phyloP scores from a whole-genome alignment of 805 yeast species.

The Candida railenensis region DNA sequence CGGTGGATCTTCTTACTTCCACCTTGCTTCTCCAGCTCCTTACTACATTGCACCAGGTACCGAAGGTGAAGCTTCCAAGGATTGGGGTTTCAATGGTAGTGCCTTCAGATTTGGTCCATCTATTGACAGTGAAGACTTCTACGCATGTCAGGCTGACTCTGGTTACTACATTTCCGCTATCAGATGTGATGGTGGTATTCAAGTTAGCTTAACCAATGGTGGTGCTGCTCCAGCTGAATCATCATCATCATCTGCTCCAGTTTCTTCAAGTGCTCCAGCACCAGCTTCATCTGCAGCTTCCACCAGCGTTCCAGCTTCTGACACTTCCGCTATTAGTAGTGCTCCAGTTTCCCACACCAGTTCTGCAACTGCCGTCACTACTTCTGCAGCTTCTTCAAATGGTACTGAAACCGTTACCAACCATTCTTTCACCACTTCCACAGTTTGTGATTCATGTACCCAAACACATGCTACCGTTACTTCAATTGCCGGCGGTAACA shows the following conservation, averaged over 20 bases:
- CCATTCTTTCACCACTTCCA: neutral
- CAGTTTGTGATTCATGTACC: constrained; percentile 1
- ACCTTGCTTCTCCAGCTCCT: constrained; percentile 15
- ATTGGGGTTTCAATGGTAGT: constrained; percentile 25
- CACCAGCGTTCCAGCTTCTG: constrained; percentile 10
- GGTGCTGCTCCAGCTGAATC: constrained; percentile 24
- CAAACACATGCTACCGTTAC: neutral
- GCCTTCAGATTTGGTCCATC: constrained; percentile 22
- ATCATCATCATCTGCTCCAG: constrained; percentile 22
- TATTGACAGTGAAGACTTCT: constrained; percentile 17
- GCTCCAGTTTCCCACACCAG: constrained; percentile 4
- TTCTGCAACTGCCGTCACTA: neutral
- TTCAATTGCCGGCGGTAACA: constrained; percentile 17
- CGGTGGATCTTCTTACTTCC: constrained; percentile 15
- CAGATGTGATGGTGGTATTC: constrained; percentile 10
- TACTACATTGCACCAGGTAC: neutral
- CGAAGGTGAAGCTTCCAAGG: constrained; percentile 20
- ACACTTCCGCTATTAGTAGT: neutral
- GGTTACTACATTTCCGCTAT: constrained; percentile 13
- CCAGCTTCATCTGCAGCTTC: constrained; percentile 23
- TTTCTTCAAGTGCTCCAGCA: constrained; percentile 21
- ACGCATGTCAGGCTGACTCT: constrained; percentile 21
- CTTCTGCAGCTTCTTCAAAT: constrained; percentile 5
- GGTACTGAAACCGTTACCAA: constrained; percentile 2
- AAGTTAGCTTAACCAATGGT: constrained; percentile 12